Evolutionary conservation across 768 basidiomycete genomes (phyloP), one percentile per base, ranked within the genome.

Genomic region (Lyophyllum shimeji): DNA sequence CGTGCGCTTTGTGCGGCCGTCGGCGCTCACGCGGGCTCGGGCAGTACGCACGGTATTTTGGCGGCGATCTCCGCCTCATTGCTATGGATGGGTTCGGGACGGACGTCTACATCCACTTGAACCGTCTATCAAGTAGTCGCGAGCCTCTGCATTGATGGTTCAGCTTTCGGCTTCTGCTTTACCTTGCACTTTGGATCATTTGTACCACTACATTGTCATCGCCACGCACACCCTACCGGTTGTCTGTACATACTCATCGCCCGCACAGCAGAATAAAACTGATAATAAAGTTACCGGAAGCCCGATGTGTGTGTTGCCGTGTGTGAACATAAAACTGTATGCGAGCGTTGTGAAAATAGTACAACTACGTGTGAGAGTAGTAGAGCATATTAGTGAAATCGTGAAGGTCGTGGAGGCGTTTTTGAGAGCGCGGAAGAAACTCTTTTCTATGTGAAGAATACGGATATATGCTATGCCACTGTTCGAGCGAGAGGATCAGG

Each of bases 51-150:
- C 78, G 96, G 46, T 99, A 97, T 69, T 97, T 98, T 65, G 96
- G 93, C 0, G 92, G 93, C 0, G 95, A 98, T 70, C 74, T 99
- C 25, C 80, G 92, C 17, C 71, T 99, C 53, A 99, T 99, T 59
- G 90, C 94, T 42, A 98, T 99, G 95, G 97, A 99, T 60, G 96
- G 97, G n/a, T 94, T 90, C 66, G 93, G 94, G 9, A 94, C 91
- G 33, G 94, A 96, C 67, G 90, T 95, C 2, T 96, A 95, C 67
- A 93, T 96, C 59, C 94, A 95, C 68, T 74, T 95, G 50, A 95
- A 95, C 67, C 80, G 87, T 46, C 79, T 95, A 15, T 91, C 89
- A 9, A 92, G 89, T 66, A 91, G 87, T 63, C 77, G 84, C 23
- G 91, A 93, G 71, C 91, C 91, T 2, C 70, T 93, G 46, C 89